Evolutionary conservation across 805 yeast species (phyloP).

Genomic region (Schwanniomyces yamadae): DNA sequence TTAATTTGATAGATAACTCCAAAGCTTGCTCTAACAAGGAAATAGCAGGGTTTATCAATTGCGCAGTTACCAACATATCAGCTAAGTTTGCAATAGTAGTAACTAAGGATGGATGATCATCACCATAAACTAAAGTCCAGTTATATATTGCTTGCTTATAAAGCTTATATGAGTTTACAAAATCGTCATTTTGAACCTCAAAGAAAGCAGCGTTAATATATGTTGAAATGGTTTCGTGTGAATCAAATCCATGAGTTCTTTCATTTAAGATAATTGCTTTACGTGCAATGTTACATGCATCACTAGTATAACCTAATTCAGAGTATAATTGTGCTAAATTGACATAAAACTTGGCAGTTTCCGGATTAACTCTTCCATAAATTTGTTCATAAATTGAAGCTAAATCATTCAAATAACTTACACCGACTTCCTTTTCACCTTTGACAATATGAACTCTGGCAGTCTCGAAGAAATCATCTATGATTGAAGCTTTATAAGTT

Average conservation of each 20-base stretch:
- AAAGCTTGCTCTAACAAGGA: conserved; percentile 54
- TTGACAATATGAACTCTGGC: conserved; percentile 46
- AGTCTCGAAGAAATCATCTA: conserved; percentile 73
- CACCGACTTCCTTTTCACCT: conserved; percentile 53
- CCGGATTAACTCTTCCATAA: conserved; percentile 77
- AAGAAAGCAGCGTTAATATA: conserved; percentile 71
- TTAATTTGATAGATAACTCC: conserved; percentile 46
- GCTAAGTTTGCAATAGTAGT: conserved; percentile 64
- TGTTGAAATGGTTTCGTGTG: conserved; percentile 70
- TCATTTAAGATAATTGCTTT: conserved; percentile 73
- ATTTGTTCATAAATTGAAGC: conserved; percentile 75
- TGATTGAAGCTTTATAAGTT: conserved; percentile 59
- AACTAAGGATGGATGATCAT: conserved; percentile 67
- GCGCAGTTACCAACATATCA: conserved; percentile 51
- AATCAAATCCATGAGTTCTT: conserved; percentile 78
- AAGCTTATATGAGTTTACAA: conserved; percentile 60
- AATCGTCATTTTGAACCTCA: conserved; percentile 61
- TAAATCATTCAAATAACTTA: conserved; percentile 66
- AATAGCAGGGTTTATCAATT: conserved; percentile 45
- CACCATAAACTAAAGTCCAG: conserved; percentile 59
- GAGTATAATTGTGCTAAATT: conserved; percentile 65
- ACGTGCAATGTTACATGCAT: conserved; percentile 65
- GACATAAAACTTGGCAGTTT: conserved; percentile 69
- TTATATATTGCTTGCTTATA: conserved; percentile 58
- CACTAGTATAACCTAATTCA: conserved; percentile 53